These are phyloP conservation scores for Malassezia caprae DNA, from an alignment of 1,284 basidiomycete species.

Conservation along the genomic window DNA sequence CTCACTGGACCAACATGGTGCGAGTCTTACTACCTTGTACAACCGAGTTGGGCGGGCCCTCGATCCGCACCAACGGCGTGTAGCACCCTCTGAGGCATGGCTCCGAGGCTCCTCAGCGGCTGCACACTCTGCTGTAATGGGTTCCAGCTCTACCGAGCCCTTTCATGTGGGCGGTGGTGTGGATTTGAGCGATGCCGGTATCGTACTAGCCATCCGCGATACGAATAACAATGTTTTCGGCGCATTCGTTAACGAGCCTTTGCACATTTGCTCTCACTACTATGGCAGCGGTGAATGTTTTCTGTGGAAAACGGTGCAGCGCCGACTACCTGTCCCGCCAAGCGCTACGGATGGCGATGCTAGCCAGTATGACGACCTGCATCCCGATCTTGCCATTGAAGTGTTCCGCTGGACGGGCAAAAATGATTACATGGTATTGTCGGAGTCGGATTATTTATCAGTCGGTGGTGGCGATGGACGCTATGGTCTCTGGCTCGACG, in stretches of 20 bases:
- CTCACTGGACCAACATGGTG: conserved; percentile 88
- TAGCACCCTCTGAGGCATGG: conserved; percentile 27
- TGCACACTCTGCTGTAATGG: conserved; percentile 25
- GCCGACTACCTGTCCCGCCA: conserved; percentile 29
- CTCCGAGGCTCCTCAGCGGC: conserved; percentile 29
- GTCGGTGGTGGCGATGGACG: conserved; percentile 41
- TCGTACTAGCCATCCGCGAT: conserved; percentile 39
- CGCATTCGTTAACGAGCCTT: conserved; percentile 41
- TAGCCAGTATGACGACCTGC: conserved; percentile 2
- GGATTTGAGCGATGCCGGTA: conserved; percentile 30
- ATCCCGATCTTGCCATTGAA: conserved; percentile 48
- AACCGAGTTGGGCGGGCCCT: conserved; percentile 24
- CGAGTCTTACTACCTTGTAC: conserved; percentile 71
- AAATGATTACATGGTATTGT: conserved; percentile 81
- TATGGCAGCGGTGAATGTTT: conserved; percentile 43
- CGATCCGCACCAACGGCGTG: conserved; percentile 16
- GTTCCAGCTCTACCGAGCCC: not conserved
- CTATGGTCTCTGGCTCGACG: conserved; percentile 74
- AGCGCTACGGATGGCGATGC: conserved; percentile 24
- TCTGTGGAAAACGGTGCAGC: conserved; percentile 53
- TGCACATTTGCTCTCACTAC: conserved; percentile 34
- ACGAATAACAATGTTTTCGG: conserved; percentile 40
- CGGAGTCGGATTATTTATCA: conserved; percentile 53
- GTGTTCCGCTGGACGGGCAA: conserved; percentile 76
- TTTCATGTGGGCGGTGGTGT: conserved; percentile 22